These are phyloP conservation scores for Saccharomycopsis javanensis DNA, from an alignment of 805 yeast genomes.

Conservation along the genomic window DNA sequence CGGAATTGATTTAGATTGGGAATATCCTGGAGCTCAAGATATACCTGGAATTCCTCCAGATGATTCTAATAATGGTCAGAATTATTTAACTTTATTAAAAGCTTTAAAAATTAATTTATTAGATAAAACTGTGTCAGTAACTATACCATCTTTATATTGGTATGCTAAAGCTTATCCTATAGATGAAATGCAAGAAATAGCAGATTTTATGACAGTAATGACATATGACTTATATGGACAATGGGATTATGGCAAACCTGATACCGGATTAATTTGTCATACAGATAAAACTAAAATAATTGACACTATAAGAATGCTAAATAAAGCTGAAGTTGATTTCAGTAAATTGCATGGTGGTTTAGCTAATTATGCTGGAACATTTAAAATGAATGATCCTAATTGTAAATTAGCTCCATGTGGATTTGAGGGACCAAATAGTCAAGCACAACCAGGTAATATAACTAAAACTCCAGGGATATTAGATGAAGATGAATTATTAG, in stretches of 20 bases:
- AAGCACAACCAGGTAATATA: background rate
- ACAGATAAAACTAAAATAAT: slow-evolving; percentile 3
- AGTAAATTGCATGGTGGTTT: slow-evolving; percentile 5
- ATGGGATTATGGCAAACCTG: background rate
- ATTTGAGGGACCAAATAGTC: background rate
- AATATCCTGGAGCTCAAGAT: slow-evolving; percentile 47
- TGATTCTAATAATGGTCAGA: background rate
- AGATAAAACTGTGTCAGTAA: background rate
- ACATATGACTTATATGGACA: slow-evolving; percentile 5
- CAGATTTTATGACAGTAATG: background rate
- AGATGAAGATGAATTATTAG: background rate
- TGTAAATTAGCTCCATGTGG: slow-evolving; percentile 1
- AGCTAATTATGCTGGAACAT: slow-evolving; percentile 7
- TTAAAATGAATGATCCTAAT: background rate
- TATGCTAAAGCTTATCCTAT: background rate
- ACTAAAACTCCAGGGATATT: slow-evolving; percentile 2
- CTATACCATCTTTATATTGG: background rate
- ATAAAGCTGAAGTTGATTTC: background rate
- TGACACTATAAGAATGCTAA: background rate
- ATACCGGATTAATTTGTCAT: slow-evolving; percentile 3
- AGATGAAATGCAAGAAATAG: background rate
- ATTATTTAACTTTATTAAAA: background rate
- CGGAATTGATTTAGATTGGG: slow-evolving; percentile 95
- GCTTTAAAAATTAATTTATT: background rate
- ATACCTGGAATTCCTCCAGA: background rate